A percentile compares a stretch with the other conserved stretches of the same genome.
Evolutionary conservation across 371 early-diverging fungal species (phyloP).

Genomic region (Mucor lusitanicus): DNA sequence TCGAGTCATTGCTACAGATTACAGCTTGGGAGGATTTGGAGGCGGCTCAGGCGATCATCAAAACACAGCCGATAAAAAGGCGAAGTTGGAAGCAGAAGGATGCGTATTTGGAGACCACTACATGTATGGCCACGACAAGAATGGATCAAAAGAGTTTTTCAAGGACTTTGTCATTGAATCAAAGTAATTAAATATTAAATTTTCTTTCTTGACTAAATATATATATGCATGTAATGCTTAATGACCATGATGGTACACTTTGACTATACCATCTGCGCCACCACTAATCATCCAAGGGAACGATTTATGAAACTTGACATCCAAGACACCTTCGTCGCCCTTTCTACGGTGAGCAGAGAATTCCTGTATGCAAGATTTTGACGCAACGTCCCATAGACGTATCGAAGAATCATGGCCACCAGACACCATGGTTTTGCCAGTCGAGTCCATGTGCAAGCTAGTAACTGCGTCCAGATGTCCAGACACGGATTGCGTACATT

Average conservation of each 20-base stretch:
- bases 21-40: conserved; percentile 73
- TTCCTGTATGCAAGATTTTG: conserved; percentile 75
- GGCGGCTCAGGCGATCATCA: conserved; percentile 67
- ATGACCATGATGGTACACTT: conserved; percentile 56
- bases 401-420: conserved; percentile 88
- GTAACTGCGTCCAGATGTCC: conserved; percentile 75
- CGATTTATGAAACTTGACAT: conserved; percentile 65
- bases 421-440: conserved; percentile 70
- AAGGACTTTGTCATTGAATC: conserved; percentile 1
- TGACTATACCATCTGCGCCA: conserved; percentile 78
- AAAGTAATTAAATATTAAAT: neutral
- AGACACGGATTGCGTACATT: conserved; percentile 63
- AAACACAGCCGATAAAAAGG: conserved; percentile 67
- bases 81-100: conserved; percentile 70
- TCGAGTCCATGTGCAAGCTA: conserved; percentile 68
- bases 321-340: conserved; percentile 78
- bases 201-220: neutral
- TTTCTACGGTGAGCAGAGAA: conserved; percentile 77
- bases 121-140: conserved; percentile 39
- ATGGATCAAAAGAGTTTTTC: conserved; percentile 28
- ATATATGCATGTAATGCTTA: neutral
- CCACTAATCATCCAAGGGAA: conserved; percentile 72
- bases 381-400: conserved; percentile 78
- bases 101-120: conserved; percentile 66
- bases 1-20: conserved; percentile 70